A percentile compares a stretch with the other conserved stretches of the same genome.
phyloP scores from a whole-genome alignment of 495 filamentous ascomycete species.

The Tuber borchii region DNA sequence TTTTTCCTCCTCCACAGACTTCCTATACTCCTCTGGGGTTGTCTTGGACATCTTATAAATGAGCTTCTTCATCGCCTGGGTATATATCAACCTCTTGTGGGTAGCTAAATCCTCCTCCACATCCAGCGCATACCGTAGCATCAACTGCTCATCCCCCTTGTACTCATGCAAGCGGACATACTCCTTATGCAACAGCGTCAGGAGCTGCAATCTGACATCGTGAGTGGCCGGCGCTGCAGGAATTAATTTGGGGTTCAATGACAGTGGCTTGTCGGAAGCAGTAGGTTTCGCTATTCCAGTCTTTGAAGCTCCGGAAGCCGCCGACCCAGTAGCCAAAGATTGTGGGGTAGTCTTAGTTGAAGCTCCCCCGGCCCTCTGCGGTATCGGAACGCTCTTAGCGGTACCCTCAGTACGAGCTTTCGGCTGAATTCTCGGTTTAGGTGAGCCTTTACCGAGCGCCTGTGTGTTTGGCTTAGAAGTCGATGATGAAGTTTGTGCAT shows the following conservation, averaged over 20 bases:
- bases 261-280: conserved; percentile 44
- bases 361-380: too few relatives aligned
- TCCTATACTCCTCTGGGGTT: conserved; percentile 59
- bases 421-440: neutral
- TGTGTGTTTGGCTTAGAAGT: conserved; percentile 1
- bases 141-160: conserved; percentile 56
- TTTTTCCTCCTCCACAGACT: conserved; percentile 43
- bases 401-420: neutral
- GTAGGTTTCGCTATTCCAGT: conserved; percentile 17
- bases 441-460: neutral
- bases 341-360: conserved; percentile 3
- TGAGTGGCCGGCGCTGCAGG: conserved; percentile 64
- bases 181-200: conserved; percentile 68
- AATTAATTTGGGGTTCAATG: conserved; percentile 75
- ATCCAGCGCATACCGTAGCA: conserved; percentile 73
- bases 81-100: conserved; percentile 62
- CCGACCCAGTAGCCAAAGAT: neutral
- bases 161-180: conserved; percentile 64
- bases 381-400: neutral
- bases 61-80: conserved; percentile 70
- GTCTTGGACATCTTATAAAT: conserved; percentile 70
- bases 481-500: neutral
- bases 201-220: conserved; percentile 56
- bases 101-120: conserved; percentile 73
- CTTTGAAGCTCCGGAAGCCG: conserved; percentile 14